phyloP scores from a whole-genome alignment of 257 asterid genomes.

The Solanum gandarillasii region DNA sequence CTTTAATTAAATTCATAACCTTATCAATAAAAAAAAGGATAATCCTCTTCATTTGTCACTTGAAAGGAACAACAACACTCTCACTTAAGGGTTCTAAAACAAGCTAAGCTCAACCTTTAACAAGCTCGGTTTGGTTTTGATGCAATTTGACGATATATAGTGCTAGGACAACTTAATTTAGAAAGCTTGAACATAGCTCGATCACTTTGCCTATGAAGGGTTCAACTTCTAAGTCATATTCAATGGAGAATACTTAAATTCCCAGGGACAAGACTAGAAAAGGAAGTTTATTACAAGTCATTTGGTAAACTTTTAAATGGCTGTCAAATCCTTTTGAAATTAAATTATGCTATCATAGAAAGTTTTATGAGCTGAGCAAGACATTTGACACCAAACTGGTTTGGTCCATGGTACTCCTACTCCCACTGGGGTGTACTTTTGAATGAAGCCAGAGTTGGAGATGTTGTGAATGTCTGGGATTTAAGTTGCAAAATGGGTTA shows the following conservation, averaged over 20 bases:
- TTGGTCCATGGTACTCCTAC: background rate
- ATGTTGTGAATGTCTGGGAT: background rate
- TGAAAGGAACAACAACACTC: background rate
- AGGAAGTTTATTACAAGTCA: background rate
- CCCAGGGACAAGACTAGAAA: background rate
- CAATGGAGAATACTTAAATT: background rate
- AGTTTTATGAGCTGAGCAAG: background rate
- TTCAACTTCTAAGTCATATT: background rate
- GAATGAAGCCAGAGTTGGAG: background rate
- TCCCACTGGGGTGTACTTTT: background rate
- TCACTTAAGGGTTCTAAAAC: background rate
- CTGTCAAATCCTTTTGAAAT: background rate
- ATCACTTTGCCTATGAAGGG: background rate
- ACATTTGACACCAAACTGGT: background rate
- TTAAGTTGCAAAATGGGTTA: background rate
- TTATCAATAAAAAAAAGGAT: background rate
- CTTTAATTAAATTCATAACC: background rate
- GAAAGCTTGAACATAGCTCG: background rate
- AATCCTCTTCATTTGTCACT: background rate
- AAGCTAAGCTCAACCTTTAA: background rate
- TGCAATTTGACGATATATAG: background rate
- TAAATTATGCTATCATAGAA: background rate
- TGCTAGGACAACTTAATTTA: background rate
- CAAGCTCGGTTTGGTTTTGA: background rate
- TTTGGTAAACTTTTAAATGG: background rate